Evolutionary conservation across 441 rosid genomes (phyloP).

Genomic region (Mallotus repandus): DNA sequence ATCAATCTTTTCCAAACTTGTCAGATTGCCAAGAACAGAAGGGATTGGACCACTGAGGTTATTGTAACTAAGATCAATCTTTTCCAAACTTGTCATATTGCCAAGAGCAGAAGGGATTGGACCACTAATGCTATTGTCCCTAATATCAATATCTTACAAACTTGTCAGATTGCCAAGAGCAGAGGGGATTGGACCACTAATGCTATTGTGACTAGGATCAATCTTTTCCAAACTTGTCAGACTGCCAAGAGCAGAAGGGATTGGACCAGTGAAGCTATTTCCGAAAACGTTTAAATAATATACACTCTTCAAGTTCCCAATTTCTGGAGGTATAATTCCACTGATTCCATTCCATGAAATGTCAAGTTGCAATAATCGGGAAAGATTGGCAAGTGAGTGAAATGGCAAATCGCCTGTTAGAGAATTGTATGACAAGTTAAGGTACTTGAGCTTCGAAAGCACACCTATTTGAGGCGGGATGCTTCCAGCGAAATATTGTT

Average conservation of each 20-base stretch:
- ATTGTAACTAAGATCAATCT: background rate
- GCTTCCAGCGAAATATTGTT: background rate
- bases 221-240: background rate
- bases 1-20: no score
- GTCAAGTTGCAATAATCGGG: constrained; percentile 15
- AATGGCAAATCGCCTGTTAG: constrained; percentile 14
- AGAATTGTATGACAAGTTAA: constrained; percentile 10
- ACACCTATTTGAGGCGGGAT: background rate
- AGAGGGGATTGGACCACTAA: background rate
- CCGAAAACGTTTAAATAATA: background rate
- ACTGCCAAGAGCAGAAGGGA: background rate
- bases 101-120: no score
- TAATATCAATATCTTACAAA: no score
- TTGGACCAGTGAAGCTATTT: background rate
- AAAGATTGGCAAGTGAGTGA: constrained; percentile 2
- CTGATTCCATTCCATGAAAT: constrained; percentile 25
- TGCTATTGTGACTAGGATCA: background rate
- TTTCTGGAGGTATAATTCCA: background rate
- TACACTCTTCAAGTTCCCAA: background rate
- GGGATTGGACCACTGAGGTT: background rate
- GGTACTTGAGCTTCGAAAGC: constrained; percentile 5
- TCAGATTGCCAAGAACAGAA: background rate
- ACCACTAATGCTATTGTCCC: background rate
- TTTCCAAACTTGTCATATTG: background rate
- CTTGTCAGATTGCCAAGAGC: background rate